A percentile compares a stretch with the other conserved stretches of the same genome.
These are phyloP conservation scores for Sabuloglossum arenarium DNA, from an alignment of 495 filamentous ascomycete species.

Conservation along the genomic window DNA sequence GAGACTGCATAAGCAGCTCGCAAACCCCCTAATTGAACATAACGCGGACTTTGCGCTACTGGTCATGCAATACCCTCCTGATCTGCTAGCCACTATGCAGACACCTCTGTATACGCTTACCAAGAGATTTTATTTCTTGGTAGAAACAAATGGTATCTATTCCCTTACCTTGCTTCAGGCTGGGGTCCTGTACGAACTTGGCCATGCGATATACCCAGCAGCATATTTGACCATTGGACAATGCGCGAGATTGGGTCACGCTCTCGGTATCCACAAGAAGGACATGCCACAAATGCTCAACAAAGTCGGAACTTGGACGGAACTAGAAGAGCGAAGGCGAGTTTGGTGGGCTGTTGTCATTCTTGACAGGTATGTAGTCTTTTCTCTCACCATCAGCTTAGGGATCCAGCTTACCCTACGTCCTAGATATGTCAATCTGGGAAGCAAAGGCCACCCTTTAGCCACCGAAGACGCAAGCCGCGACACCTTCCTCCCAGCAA, in stretches of 20 bases:
- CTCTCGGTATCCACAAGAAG: conserved; percentile 24
- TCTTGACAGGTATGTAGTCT: conserved; percentile 18
- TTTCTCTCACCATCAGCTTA: background rate
- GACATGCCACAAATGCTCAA: conserved; percentile 16
- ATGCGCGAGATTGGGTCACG: conserved; percentile 23
- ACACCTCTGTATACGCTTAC: conserved; percentile 21
- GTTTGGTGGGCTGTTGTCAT: conserved; percentile 32
- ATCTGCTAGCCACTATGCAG: conserved; percentile 12
- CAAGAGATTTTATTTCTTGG: conserved; percentile 19
- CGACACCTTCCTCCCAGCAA: conserved; percentile 20
- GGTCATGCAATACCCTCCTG: conserved; percentile 9
- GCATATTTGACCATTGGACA: conserved; percentile 24
- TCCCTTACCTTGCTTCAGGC: conserved; percentile 24
- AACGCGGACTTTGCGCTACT: conserved; percentile 27
- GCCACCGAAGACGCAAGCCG: conserved; percentile 22
- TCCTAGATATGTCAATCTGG: conserved; percentile 22
- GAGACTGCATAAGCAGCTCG: conserved; percentile 17
- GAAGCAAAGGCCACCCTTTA: conserved; percentile 21
- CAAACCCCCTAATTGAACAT: conserved; percentile 20
- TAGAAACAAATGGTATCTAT: conserved; percentile 20
- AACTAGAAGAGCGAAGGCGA: conserved; percentile 26
- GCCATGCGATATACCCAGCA: conserved; percentile 27
- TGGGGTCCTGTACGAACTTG: conserved; percentile 24
- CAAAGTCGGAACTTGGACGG: conserved; percentile 22
- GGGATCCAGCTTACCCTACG: conserved; percentile 2